These are phyloP conservation scores for Fraxinus floribunda DNA, from an alignment of 305 asterid species.

Conservation along the genomic window DNA sequence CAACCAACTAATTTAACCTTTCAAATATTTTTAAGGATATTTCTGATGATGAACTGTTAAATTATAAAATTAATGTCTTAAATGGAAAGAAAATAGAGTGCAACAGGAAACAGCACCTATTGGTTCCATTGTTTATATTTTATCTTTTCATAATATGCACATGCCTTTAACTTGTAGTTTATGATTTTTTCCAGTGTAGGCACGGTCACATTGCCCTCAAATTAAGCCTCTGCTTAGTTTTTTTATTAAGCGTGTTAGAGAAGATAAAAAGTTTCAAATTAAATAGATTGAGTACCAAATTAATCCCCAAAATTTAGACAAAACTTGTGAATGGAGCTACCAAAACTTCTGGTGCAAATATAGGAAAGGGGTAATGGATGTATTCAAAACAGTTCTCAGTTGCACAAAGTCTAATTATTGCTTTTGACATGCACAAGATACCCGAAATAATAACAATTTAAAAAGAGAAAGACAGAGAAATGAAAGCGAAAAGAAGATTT, in stretches of 20 bases:
- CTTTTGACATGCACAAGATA: background rate
- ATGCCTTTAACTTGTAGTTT: background rate
- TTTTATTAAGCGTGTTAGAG: background rate
- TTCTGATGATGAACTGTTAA: background rate
- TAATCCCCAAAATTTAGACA: background rate
- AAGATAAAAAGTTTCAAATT: background rate
- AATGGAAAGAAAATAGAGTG: background rate
- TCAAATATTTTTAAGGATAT: background rate
- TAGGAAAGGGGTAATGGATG: background rate
- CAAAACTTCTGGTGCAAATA: background rate
- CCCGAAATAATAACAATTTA: background rate
- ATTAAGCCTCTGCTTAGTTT: background rate
- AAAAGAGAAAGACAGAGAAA: background rate
- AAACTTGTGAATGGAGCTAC: background rate
- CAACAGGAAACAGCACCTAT: background rate
- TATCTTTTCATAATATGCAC: background rate
- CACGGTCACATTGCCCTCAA: background rate
- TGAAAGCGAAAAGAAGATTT: background rate
- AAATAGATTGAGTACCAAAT: background rate
- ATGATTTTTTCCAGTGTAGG: background rate
- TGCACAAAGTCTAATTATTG: background rate
- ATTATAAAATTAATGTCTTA: background rate
- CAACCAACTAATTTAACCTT: background rate
- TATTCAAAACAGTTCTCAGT: background rate
- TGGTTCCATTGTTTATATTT: background rate